Evolutionary conservation across 805 yeast species (phyloP).

Genomic region (Kuraishia ogatae): DNA sequence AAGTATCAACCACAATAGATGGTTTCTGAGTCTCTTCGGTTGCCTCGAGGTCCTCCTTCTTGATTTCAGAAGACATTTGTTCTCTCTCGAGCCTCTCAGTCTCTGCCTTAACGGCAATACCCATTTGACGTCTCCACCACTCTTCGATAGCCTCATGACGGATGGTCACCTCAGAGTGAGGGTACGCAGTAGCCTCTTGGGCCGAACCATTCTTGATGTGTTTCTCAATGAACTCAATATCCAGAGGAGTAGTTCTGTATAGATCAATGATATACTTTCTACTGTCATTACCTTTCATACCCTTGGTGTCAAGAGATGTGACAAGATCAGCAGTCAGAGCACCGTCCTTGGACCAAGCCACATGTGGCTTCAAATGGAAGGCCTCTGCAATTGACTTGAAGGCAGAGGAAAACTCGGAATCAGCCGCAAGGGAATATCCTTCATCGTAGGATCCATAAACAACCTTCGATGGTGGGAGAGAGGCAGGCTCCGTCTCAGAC

Average conservation of each 20-base stretch:
- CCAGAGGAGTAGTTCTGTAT: conserved; percentile 78
- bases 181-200: conserved; percentile 44
- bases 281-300: conserved; percentile 77
- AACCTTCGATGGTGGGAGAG: conserved; percentile 32
- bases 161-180: conserved; percentile 70
- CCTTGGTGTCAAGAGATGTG: conserved; percentile 76
- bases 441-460: conserved; percentile 71
- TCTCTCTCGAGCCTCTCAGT: conserved; percentile 33
- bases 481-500: conserved; percentile 13
- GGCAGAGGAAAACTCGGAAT: conserved; percentile 42
- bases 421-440: conserved; percentile 36
- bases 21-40: conserved; percentile 33
- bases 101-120: conserved; percentile 40
- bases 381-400: conserved; percentile 59
- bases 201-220: conserved; percentile 32
- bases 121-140: conserved; percentile 75
- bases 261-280: conserved; percentile 80
- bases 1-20: conserved; percentile 42
- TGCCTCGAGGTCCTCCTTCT: conserved; percentile 21
- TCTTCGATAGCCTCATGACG: conserved; percentile 86
- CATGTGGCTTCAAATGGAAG: conserved; percentile 71
- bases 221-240: conserved; percentile 65
- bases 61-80: conserved; percentile 14
- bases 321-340: conserved; percentile 37
- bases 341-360: conserved; percentile 40